Percentiles rank a stretch among this genome's conserved stretches.
phyloP scores from a whole-genome alignment of 1,284 basidiomycete species.

The Ustilago esculenta region DNA sequence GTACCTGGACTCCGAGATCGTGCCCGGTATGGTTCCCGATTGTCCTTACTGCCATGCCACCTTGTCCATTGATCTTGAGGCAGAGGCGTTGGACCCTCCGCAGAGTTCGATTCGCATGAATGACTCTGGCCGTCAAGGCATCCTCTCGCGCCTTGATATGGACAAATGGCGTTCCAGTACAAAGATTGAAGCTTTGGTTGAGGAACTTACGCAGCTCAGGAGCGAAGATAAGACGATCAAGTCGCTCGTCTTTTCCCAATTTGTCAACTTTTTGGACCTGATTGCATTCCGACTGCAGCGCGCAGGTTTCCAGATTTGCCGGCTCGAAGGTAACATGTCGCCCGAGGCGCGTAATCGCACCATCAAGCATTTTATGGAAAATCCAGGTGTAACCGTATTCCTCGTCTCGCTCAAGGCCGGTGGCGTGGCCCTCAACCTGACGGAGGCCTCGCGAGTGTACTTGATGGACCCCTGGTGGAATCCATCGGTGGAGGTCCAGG shows the following conservation, averaged over 20 bases:
- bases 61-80: conserved; percentile 93
- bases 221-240: conserved; percentile 90
- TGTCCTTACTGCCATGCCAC: conserved; percentile 95
- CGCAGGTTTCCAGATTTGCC: conserved; percentile 86
- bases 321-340: conserved; percentile 95
- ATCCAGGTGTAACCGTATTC: conserved; percentile 93
- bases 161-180: conserved; percentile 91
- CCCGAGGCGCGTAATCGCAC: conserved; percentile 94
- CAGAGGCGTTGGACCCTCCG: conserved; percentile 85
- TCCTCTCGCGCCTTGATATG: conserved; percentile 87
- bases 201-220: conserved; percentile 87
- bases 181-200: conserved; percentile 95
- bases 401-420: conserved; percentile 93
- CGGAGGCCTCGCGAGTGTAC: conserved; percentile 65
- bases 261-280: conserved; percentile 81
- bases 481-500: conserved; percentile 71
- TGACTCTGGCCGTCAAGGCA: conserved; percentile 81
- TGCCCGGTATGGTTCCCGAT: conserved; percentile 73
- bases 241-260: conserved; percentile 94
- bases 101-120: conserved; percentile 67
- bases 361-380: conserved; percentile 94
- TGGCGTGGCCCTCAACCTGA: conserved; percentile 77
- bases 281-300: conserved; percentile 91
- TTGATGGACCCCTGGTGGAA: conserved; percentile 68
- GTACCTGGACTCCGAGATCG: conserved; percentile 80